Evolutionary conservation across 495 filamentous ascomycete genomes (phyloP), one percentile per base, ranked within the genome.

Genomic region (Astrothelium subdiscretum): DNA sequence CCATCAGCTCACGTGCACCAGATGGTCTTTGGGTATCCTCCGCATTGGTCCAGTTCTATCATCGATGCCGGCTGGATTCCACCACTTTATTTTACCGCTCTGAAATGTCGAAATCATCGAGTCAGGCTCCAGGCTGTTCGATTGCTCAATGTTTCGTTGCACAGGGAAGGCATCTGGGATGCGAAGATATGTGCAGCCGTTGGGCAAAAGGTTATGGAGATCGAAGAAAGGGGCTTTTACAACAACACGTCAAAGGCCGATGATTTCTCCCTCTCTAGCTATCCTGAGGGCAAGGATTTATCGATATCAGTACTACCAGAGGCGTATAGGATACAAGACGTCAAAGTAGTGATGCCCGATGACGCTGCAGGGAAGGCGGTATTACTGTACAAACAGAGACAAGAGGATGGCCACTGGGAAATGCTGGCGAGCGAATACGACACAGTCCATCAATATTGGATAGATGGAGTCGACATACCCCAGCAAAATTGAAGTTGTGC

Each of bases 101-200:
- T 81, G n/a, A 83, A 83, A 63, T 86, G 83, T 60, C 81, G 81
- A n/a, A 72, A 77, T n/a, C 73, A 66, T 20, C 66, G 64, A 1
- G 69, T 83, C 31, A 68, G 82, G 43, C 66, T 69, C 3, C 69
- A 76, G 6, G 81, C 81, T 0, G 67, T 84, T 18, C 31, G 59
- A 15, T 63, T 80, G 11, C 64, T 86, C 15, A 59, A 63, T 24
- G 51, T 60, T 0, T 62, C 68, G 6, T 65, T 70, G 4, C 80
- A 84, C 65, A 73, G 77, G 31, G 84, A 85, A 67, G 83, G 79
- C 0, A 71, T 81, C 1, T 87, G 81, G 80, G 64, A 62, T 57
- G 20, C 65, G 5, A 35, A 12, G 13, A 60, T 62, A 13, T 69
- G 65, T 29, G 67, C 69, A 0, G 22, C 59, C 27, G 62, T 76